Base-by-base conservation (phyloP, 495 filamentous ascomycete genomes). In the Aspergillus indologenus region DNA sequence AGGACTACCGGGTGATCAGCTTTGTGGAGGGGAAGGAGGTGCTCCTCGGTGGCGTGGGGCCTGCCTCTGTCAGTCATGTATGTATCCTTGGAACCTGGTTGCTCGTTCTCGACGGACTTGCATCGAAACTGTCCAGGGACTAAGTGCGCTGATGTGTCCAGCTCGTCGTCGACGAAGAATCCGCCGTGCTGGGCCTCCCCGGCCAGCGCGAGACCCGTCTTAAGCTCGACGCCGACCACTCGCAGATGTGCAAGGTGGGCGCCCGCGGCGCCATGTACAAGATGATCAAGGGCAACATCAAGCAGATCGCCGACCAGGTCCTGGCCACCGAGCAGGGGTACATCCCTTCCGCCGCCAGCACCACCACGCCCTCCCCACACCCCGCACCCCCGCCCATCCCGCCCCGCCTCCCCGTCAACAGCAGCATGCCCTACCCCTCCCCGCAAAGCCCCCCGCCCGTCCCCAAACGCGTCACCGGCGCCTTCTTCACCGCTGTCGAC, bases 21-120 rank as follows among this genome's bases (percentile, higher is more conserved):
- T 78, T 79, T 53, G 71, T 77, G 24, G 76, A 79, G 57, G 75
- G 73, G 1, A 73, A 75, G 40, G 68, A 73, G 48, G 71, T 75
- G 11, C 63, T 72, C 5, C 42, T 75, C 31, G 72, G 63, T 31
- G 72, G 72, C 21, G 34, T 58, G 14, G 69, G 68, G 3, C 68
- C 71, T 11, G 65, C 70, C 0, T 75, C 68, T 19, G 26, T 75
- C 15, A 70, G 68, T 47, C 70, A 74, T 65, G 71, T 73, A 59
- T 55, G 68, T 62, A n/a, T 34, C 5, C 1, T 22, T 45, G 8
- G 17, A 1, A 26, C 2, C 12, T n/a, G n/a, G n/a, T n/a, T n/a
- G n/a, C n/a, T n/a, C n/a, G n/a, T n/a, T n/a, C n/a, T n/a, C n/a
- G n/a, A n/a, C n/a, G n/a, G n/a, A n/a, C n/a, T n/a, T n/a, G n/a